These are phyloP conservation scores for Volvariella volvacea DNA, from an alignment of 1,284 basidiomycete species.

Conservation along the genomic window DNA sequence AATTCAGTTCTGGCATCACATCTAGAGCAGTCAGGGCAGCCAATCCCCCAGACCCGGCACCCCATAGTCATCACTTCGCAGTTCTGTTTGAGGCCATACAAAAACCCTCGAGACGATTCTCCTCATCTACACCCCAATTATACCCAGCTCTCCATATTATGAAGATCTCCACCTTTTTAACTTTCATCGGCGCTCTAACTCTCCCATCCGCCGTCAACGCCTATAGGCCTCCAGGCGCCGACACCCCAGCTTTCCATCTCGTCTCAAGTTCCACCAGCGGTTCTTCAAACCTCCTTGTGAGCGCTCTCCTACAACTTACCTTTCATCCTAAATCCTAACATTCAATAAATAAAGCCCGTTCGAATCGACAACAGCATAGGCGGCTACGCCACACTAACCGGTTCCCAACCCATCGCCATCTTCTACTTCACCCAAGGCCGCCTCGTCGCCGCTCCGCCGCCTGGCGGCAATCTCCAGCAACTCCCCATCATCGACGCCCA, in stretches of 20 bases:
- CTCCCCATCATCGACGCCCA: constrained; percentile 9
- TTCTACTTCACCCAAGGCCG: constrained; percentile 24
- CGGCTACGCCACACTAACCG: constrained; percentile 17
- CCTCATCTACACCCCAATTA: too few species aligned
- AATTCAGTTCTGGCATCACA: too few species aligned
- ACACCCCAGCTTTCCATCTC: constrained; percentile 24
- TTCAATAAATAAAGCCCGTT: constrained; percentile 17
- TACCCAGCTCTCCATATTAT: too few species aligned
- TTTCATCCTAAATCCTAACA: too few species aligned
- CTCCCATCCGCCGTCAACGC: background rate
- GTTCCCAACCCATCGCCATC: constrained; percentile 16
- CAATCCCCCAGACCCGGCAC: too few species aligned
- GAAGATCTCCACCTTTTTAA: too few species aligned
- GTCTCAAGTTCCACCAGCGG: constrained; percentile 13
- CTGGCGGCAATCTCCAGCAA: background rate
- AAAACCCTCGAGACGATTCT: too few species aligned
- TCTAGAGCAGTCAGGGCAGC: too few species aligned
- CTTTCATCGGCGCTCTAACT: too few species aligned
- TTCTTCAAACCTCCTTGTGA: constrained; percentile 19
- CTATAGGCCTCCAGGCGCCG: constrained; percentile 16
- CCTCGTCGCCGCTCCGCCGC: constrained; percentile 12
- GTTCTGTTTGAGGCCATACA: too few species aligned
- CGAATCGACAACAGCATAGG: constrained; percentile 14
- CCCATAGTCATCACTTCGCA: too few species aligned
- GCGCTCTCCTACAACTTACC: background rate